Evolutionary conservation across 768 basidiomycete species (phyloP).

Genomic region (Phylloporus scabripes): DNA sequence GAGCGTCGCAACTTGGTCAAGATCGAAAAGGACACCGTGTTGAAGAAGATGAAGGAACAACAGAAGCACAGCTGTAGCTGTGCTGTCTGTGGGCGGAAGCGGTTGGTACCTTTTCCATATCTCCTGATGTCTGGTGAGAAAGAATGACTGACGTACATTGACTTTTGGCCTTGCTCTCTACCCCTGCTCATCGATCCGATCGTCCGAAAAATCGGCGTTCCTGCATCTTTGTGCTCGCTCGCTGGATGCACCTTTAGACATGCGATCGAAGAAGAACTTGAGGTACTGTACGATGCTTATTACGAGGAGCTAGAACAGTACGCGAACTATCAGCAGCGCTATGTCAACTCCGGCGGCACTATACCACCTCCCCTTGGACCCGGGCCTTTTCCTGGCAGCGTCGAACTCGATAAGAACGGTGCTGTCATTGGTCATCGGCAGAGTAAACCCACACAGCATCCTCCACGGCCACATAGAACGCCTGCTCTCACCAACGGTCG

Average conservation of each 20-base stretch:
- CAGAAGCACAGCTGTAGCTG: slow-evolving; percentile 95
- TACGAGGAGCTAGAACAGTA: slow-evolving; percentile 99
- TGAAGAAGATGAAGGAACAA: slow-evolving; percentile 99
- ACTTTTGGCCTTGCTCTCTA: slow-evolving; percentile 20
- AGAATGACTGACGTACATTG: slow-evolving; percentile 18
- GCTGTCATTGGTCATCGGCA: slow-evolving; percentile 44
- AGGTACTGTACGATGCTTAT: slow-evolving; percentile 99
- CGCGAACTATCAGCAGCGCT: slow-evolving; percentile 96
- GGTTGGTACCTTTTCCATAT: slow-evolving; percentile 50
- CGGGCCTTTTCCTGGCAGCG: slow-evolving; percentile 96
- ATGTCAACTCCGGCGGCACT: slow-evolving; percentile 84
- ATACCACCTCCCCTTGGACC: slow-evolving; percentile 92
- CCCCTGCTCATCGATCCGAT: slow-evolving; percentile 16
- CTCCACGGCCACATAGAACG: slow-evolving; percentile 34
- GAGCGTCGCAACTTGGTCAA: slow-evolving; percentile 90
- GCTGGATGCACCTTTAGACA: slow-evolving; percentile 45
- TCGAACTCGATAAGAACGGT: slow-evolving; percentile 93
- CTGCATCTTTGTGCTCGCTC: slow-evolving; percentile 12
- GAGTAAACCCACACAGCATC: slow-evolving; percentile 33
- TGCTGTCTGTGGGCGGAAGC: slow-evolving; percentile 95
- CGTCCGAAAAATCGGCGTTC: slow-evolving; percentile 11
- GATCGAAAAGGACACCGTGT: slow-evolving; percentile 96
- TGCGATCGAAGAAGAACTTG: slow-evolving; percentile 99
- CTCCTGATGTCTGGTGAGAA: slow-evolving; percentile 13
- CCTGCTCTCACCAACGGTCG: slow-evolving; percentile 34